Conservation (phyloP, 2,329 filamentous ascomycete species). For the Neopestalotiopsis sp. region DNA sequence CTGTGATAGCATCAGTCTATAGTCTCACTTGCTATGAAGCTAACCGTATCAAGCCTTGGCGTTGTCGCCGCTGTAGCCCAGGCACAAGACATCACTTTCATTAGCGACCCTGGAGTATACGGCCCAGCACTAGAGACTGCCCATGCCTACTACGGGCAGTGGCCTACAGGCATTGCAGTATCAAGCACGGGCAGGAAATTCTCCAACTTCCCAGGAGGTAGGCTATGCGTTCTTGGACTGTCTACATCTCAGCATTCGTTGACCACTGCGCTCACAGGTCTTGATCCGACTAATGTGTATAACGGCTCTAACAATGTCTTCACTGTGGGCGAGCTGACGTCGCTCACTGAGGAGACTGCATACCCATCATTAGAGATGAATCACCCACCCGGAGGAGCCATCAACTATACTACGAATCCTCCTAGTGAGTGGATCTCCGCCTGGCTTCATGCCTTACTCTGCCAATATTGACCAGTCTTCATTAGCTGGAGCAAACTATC, state of each 20-base stretch:
- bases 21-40: background rate
- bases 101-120: constrained; percentile 22
- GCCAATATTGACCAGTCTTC: background rate
- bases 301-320: constrained; percentile 40
- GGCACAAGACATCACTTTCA: background rate
- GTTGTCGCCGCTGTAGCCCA: background rate
- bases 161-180: constrained; percentile 54
- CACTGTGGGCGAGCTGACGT: constrained; percentile 45
- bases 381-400: constrained; percentile 39
- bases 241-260: background rate
- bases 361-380: constrained; percentile 44
- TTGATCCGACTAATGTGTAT: constrained; percentile 54
- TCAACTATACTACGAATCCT: constrained; percentile 10
- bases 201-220: constrained; percentile 52
- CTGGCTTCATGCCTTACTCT: background rate
- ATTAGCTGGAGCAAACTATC: constrained; percentile 47
- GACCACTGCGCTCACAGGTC: constrained; percentile 33
- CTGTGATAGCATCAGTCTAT: background rate
- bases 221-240: background rate
- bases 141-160: constrained; percentile 58
- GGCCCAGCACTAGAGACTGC: constrained; percentile 53
- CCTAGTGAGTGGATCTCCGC: constrained; percentile 8
- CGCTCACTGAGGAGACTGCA: constrained; percentile 27
- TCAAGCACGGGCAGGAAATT: constrained; percentile 56
- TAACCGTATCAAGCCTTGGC: background rate